Percentiles rank a stretch among this genome's conserved stretches.
Conservation (phyloP, 495 filamentous ascomycete genomes). For the Trichocladium uniseriatum region DNA sequence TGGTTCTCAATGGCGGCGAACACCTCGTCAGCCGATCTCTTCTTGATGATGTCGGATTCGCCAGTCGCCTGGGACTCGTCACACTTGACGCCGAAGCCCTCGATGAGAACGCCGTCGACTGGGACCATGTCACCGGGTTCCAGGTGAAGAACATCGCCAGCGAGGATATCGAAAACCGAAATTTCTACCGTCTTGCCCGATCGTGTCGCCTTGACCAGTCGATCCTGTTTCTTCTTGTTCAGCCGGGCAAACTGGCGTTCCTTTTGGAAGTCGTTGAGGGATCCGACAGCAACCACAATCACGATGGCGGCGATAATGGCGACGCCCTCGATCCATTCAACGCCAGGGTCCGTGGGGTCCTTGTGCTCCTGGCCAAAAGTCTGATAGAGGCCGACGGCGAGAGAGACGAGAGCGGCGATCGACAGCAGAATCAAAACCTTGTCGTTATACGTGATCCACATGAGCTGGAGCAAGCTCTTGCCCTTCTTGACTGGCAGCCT, state of each 20-base stretch:
- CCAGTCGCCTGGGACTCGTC: constrained; percentile 80
- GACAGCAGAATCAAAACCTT: constrained; percentile 72
- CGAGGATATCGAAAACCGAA: constrained; percentile 62
- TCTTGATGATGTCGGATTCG: constrained; percentile 73
- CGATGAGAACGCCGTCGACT: constrained; percentile 64
- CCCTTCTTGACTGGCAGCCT: constrained; percentile 64
- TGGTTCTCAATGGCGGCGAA: constrained; percentile 68
- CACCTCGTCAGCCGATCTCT: constrained; percentile 66
- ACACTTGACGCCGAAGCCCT: constrained; percentile 66
- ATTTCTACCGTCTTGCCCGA: constrained; percentile 65
- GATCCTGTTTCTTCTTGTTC: constrained; percentile 73
- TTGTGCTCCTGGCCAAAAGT: constrained; percentile 39
- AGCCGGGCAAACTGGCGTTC: constrained; percentile 71
- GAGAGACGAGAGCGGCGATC: constrained; percentile 60
- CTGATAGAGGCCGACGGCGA: constrained; percentile 67
- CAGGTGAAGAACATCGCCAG: constrained; percentile 63
- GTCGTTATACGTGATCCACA: constrained; percentile 85
- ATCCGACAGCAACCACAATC: constrained; percentile 67
- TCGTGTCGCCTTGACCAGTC: constrained; percentile 65
- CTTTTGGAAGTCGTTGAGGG: constrained; percentile 70
- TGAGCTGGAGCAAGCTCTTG: constrained; percentile 59
- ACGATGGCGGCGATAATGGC: constrained; percentile 69
- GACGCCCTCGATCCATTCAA: constrained; percentile 75
- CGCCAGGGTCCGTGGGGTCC: constrained; percentile 35
- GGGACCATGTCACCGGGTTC: constrained; percentile 70